These are phyloP conservation scores for Hygrocybe coccinea DNA, from an alignment of 768 basidiomycete genomes.

Conservation along the genomic window DNA sequence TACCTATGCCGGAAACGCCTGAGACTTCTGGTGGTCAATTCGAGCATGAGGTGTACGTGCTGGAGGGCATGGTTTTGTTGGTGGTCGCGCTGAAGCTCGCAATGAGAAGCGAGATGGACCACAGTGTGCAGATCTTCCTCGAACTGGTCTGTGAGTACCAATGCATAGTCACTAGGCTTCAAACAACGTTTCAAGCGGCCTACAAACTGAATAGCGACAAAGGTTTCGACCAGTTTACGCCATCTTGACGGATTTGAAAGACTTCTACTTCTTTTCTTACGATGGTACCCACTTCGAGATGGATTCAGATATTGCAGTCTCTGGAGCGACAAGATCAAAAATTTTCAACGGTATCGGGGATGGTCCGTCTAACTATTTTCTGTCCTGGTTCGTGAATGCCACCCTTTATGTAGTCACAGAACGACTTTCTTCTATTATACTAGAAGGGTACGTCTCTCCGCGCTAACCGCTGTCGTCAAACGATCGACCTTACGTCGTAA, in stretches of 20 bases:
- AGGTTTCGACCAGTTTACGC: constrained; percentile 6
- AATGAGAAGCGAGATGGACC: neutral
- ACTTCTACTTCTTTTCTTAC: neutral
- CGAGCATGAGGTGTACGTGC: constrained; percentile 8
- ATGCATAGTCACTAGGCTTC: neutral
- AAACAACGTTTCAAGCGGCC: constrained; percentile 4
- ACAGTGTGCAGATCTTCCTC: constrained; percentile 1
- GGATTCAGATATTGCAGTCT: neutral
- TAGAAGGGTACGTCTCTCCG: neutral
- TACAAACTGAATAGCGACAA: constrained; percentile 5
- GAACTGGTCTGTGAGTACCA: constrained; percentile 3
- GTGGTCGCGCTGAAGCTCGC: constrained; percentile 9
- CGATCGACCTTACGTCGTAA: neutral
- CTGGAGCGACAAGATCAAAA: neutral
- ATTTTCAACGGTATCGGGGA: neutral
- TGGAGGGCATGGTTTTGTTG: constrained; percentile 3
- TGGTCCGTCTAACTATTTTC: neutral
- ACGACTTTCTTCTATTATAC: neutral
- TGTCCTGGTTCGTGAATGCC: neutral
- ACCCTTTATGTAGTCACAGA: neutral
- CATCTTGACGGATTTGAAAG: neutral
- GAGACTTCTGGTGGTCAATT: constrained; percentile 5
- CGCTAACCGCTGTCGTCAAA: neutral
- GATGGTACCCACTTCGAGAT: neutral
- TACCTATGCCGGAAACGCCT: constrained; percentile 2